These are phyloP conservation scores for Akanthomyces dipterigenus DNA, from an alignment of 2,329 filamentous ascomycete species.

Conservation along the genomic window DNA sequence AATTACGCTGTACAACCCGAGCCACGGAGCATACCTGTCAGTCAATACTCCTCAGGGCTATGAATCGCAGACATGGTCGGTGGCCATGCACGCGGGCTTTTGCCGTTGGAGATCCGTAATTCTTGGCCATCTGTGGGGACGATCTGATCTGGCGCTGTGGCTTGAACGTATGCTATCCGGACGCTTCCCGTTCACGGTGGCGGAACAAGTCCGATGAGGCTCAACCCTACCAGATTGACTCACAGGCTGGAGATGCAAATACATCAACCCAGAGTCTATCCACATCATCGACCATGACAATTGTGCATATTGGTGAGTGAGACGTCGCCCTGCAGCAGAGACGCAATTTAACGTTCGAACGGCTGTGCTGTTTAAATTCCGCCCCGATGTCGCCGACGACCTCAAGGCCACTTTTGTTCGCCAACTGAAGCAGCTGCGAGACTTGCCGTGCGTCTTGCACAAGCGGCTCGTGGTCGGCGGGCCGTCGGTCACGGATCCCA, in stretches of 20 bases:
- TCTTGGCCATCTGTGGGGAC: not conserved
- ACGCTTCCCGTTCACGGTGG: not conserved
- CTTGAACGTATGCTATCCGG: not conserved
- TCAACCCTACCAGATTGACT: not conserved
- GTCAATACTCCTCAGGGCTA: too few species aligned
- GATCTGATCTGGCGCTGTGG: not conserved
- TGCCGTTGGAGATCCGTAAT: not conserved
- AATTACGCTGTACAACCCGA: too few species aligned
- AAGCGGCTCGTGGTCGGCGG: constrained; percentile 45
- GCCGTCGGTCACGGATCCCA: constrained; percentile 44
- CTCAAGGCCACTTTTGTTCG: constrained; percentile 38
- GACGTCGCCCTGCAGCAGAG: not conserved
- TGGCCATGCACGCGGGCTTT: not conserved
- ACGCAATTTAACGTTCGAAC: not conserved
- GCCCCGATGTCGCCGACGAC: constrained; percentile 30
- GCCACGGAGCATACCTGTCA: too few species aligned
- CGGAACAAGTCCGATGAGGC: not conserved
- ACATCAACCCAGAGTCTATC: not conserved
- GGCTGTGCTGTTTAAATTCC: constrained; percentile 45
- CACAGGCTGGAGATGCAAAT: not conserved
- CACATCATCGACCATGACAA: constrained; percentile 21
- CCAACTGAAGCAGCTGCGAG: constrained; percentile 43
- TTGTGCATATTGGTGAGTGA: constrained; percentile 28
- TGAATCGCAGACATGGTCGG: not conserved
- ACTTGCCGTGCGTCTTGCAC: constrained; percentile 39